These are phyloP conservation scores for Sesbania bispinosa DNA, from an alignment of 306 rosid species.

Conservation along the genomic window DNA sequence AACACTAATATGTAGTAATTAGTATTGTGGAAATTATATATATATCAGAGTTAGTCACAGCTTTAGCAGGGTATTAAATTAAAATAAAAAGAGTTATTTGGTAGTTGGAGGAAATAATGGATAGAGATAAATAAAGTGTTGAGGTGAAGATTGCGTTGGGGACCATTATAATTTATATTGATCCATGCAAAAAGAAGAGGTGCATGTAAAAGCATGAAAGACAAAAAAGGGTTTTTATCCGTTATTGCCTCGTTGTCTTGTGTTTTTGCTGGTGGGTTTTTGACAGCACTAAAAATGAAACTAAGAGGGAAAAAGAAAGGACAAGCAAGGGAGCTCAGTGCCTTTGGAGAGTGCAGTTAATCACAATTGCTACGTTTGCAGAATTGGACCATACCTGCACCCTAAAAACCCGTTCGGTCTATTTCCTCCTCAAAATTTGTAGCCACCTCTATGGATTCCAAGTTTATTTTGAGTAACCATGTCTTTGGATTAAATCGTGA, in stretches of 20 bases:
- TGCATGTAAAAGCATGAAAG: slow-evolving; percentile 50
- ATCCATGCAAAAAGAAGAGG: slow-evolving; percentile 36
- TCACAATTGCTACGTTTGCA: slow-evolving; percentile 10
- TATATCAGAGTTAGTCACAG: neutral
- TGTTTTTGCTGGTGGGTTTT: slow-evolving; percentile 28
- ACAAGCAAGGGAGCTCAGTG: neutral
- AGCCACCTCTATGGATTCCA: neutral
- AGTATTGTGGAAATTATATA: neutral
- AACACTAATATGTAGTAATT: neutral
- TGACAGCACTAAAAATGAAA: slow-evolving; percentile 15
- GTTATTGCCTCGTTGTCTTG: slow-evolving; percentile 28
- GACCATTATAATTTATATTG: slow-evolving; percentile 38
- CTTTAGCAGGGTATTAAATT: slow-evolving; percentile 19
- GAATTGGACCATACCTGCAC: slow-evolving; percentile 22
- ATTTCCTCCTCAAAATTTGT: slow-evolving; percentile 13
- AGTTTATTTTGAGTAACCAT: no score
- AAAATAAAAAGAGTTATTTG: no score
- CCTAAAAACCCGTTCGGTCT: neutral
- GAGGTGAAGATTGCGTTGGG: slow-evolving; percentile 21
- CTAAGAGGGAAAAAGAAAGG: slow-evolving; percentile 17
- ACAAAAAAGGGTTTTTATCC: slow-evolving; percentile 43
- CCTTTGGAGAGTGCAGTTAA: neutral
- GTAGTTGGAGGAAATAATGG: slow-evolving; percentile 37
- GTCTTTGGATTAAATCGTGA: no score
- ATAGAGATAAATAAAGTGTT: no score